Conservation (phyloP, 1,284 basidiomycete genomes). For the Boletus semigastroideus region DNA sequence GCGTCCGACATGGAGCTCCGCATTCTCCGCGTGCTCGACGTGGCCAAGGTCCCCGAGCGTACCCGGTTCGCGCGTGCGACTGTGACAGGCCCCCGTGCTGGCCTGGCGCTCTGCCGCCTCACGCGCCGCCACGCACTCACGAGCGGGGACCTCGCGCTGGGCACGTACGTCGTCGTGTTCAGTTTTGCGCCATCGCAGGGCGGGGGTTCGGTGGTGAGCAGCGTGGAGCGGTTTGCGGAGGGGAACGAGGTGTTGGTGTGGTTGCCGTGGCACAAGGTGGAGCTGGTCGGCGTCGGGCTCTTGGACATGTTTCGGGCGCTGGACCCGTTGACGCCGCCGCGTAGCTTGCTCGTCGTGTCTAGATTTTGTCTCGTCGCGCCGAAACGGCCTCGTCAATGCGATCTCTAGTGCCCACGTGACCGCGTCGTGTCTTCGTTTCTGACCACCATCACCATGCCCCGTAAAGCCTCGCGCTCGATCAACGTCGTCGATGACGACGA, state of each 20-base stretch:
- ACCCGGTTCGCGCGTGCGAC: conserved; percentile 3
- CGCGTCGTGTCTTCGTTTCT: not conserved
- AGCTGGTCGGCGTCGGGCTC: conserved; percentile 13
- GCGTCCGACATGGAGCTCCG: conserved; percentile 37
- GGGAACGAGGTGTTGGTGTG: conserved; percentile 30
- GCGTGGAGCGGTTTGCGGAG: conserved; percentile 20
- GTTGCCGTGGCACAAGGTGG: conserved; percentile 34
- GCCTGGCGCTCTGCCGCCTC: conserved; percentile 31
- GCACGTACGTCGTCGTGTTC: conserved; percentile 34
- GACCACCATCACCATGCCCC: conserved; percentile 15
- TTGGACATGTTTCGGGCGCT: conserved; percentile 23
- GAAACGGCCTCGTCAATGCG: not conserved
- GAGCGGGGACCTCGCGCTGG: conserved; percentile 22
- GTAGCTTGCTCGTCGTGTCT: conserved; percentile 31
- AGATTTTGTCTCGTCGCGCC: conserved; percentile 25
- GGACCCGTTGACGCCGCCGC: conserved; percentile 31
- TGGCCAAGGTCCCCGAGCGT: conserved; percentile 16
- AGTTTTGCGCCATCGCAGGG: conserved; percentile 19
- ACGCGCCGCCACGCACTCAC: conserved; percentile 19
- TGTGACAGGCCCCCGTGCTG: conserved; percentile 15
- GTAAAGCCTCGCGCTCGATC: conserved; percentile 12
- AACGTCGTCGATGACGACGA: conserved; percentile 15
- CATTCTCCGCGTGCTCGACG: conserved; percentile 36
- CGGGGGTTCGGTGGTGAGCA: conserved; percentile 14
- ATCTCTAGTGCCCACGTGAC: not conserved